Conservation (phyloP, 2,329 filamentous ascomycete genomes). For the Aphanoascus verrucosus region DNA sequence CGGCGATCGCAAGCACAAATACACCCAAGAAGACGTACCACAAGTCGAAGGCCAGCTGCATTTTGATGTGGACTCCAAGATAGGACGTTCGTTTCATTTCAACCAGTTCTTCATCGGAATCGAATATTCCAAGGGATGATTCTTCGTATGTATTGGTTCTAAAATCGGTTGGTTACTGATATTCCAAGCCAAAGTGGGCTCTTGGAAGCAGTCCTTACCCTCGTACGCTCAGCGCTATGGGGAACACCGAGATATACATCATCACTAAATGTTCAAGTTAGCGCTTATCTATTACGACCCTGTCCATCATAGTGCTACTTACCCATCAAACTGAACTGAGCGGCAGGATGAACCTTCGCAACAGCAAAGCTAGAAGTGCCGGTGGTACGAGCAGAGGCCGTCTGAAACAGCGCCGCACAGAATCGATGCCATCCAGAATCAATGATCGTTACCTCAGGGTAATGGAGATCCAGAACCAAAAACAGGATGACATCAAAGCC, state of each 20-base stretch:
- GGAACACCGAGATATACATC: conserved; percentile 98
- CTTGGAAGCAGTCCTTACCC: conserved; percentile 22
- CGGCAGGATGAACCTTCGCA: conserved; percentile 42
- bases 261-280: conserved; percentile 55
- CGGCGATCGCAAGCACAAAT: conserved; percentile 42
- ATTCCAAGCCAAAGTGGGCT: background rate
- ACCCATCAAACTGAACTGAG: conserved; percentile 46
- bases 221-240: conserved; percentile 85
- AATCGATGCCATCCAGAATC: conserved; percentile 14
- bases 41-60: conserved; percentile 55
- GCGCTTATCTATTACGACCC: background rate
- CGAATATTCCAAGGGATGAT: conserved; percentile 48
- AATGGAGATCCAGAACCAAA: conserved; percentile 42
- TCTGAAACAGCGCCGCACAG: conserved; percentile 43
- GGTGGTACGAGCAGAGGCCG: conserved; percentile 40
- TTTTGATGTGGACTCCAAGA: conserved; percentile 46
- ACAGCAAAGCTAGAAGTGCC: conserved; percentile 44
- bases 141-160: conserved; percentile 58
- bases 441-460: conserved; percentile 34
- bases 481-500: conserved; percentile 48
- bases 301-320: conserved; percentile 23
- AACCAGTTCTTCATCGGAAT: conserved; percentile 19
- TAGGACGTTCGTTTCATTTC: conserved; percentile 30
- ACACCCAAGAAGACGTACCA: conserved; percentile 54
- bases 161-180: background rate